Evolutionary conservation across 192 early-diverging fungal genomes (phyloP).

Genomic region (Haplosporangium gracile): DNA sequence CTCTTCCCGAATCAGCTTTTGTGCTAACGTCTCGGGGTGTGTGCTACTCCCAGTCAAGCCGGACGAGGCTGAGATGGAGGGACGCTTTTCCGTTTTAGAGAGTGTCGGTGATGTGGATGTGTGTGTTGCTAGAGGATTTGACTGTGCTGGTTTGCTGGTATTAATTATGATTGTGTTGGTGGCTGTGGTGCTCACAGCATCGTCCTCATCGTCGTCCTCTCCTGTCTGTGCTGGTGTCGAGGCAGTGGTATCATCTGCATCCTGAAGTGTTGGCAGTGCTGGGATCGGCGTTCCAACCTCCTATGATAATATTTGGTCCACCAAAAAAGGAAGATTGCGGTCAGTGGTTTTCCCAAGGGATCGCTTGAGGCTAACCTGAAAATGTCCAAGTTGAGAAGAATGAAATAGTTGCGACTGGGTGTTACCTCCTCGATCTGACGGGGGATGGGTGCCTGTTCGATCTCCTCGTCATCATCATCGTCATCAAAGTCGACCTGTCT

Average conservation of each 20-base stretch:
- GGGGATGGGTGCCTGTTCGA: slow-evolving; percentile 34
- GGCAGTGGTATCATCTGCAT: slow-evolving; percentile 41
- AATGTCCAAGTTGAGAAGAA: not conserved
- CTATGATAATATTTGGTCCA: not conserved
- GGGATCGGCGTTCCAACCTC: slow-evolving; percentile 49
- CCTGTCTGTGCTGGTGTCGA: slow-evolving; percentile 44
- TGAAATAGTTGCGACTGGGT: not conserved
- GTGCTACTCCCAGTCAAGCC: not conserved
- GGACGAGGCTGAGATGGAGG: not conserved
- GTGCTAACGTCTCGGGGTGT: slow-evolving; percentile 6
- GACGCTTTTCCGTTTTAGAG: not conserved
- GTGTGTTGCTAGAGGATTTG: not conserved
- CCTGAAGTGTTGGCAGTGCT: slow-evolving; percentile 47
- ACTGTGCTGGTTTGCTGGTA: not conserved
- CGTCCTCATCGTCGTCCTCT: slow-evolving; percentile 52
- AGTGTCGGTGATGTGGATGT: not conserved
- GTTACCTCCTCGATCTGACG: slow-evolving; percentile 37
- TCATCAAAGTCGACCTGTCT: slow-evolving; percentile 59
- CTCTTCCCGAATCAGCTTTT: slow-evolving; percentile 10
- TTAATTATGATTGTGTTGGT: not conserved
- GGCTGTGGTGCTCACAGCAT: slow-evolving; percentile 12
- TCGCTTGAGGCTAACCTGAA: too few species aligned
- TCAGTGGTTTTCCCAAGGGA: not conserved
- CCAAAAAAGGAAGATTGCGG: not conserved
- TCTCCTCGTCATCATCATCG: slow-evolving; percentile 57